Base-by-base conservation (phyloP, 2,329 filamentous ascomycete species). In the Phaeosphaeriaceae sp. region DNA sequence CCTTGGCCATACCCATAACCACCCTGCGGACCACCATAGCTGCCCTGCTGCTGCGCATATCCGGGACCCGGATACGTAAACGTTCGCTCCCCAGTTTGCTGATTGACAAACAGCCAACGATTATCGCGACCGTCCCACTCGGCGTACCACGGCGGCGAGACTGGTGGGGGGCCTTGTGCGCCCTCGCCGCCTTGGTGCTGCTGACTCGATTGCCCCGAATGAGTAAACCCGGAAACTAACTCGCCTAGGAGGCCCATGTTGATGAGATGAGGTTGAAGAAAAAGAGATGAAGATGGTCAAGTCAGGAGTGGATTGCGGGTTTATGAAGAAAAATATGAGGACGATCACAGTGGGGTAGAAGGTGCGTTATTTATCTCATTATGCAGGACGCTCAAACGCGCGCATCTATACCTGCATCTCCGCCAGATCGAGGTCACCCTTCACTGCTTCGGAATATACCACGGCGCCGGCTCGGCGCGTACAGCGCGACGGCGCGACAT, bases 51-150 rank as follows among this genome's bases (percentile, higher is more conserved):
- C 22, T 67, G 66, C 6, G 61, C 66, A 32, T 69, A 70, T 3
- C 63, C 68, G 0, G 65, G 65, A 9, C 65, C 65, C 2, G 68
- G 68, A 22, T 71, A 70, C 3, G 65, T 64, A 49, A 49, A 66
- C 42, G 68, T 71, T 21, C 67, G 68, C 42, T 70, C 67, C 49
- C 67, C 66, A 10, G 59, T 65, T 17, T 69, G 66, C 50, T 71
- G 68, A 53, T 71, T 71, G 21, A 71, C 60, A 24, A 71, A 71
- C n/a, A 71, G 8, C 67, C 67, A 71, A 24, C 67, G 64, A 40
- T 63, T 63, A 1, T 70, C 68, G 30, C 61, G 64, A 10, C 40
- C 49, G 51, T 68, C 63, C 68, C 68, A 71, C 47, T 71, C 68
- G 3, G 68, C 64, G 6, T 56, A 55, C 68, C 68, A 71, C 2